phyloP scores from a whole-genome alignment of 2,329 filamentous ascomycete genomes.

The Lithohypha guttulata region DNA sequence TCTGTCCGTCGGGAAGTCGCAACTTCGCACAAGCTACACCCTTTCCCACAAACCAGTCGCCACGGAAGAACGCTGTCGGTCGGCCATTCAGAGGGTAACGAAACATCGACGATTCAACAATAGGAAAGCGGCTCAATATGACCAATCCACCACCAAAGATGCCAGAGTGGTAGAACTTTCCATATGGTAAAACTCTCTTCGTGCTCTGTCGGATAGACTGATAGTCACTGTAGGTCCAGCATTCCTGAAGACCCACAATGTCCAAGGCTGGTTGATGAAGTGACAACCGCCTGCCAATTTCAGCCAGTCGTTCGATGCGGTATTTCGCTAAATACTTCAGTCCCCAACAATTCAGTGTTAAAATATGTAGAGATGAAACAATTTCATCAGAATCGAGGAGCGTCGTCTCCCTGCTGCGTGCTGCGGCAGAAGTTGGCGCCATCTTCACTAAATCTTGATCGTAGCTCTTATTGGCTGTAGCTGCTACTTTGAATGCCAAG shows the following conservation, averaged over 20 bases:
- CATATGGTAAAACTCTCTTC: slow-evolving; percentile 65
- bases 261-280: slow-evolving; percentile 57
- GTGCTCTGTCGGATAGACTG: slow-evolving; percentile 64
- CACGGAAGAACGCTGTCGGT: slow-evolving; percentile 84
- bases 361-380: slow-evolving; percentile 48
- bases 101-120: slow-evolving; percentile 78
- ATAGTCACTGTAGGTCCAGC: slow-evolving; percentile 83
- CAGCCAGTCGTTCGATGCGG: slow-evolving; percentile 63
- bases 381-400: no score
- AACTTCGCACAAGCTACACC: slow-evolving; percentile 78
- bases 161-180: slow-evolving; percentile 85
- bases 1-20: slow-evolving; percentile 20
- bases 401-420: no score
- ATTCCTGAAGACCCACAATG: slow-evolving; percentile 90
- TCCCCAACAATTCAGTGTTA: slow-evolving; percentile 96
- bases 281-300: slow-evolving; percentile 75
- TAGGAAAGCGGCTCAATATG: slow-evolving; percentile 84
- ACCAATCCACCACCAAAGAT: slow-evolving; percentile 82
- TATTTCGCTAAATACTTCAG: slow-evolving; percentile 75
- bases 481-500: no score
- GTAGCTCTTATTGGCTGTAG: neutral
- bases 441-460: neutral
- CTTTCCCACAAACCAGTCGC: slow-evolving; percentile 91
- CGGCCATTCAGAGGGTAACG: slow-evolving; percentile 84
- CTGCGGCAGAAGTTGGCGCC: slow-evolving; percentile 40